A percentile compares a stretch with the other conserved stretches of the same genome.
Conservation (phyloP, 805 yeast species). For the Yueomyces sp. region DNA sequence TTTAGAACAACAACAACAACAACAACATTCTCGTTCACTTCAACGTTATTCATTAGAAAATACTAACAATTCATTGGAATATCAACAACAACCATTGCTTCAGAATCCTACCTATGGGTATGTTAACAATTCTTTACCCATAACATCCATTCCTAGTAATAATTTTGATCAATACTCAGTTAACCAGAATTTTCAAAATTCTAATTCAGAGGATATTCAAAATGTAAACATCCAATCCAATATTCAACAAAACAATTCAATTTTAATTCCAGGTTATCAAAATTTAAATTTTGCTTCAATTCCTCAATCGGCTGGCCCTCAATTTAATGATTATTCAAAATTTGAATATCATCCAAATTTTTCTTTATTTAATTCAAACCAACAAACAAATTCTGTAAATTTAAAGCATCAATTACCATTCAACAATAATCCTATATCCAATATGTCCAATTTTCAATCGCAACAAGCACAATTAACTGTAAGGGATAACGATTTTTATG, state of each 20-base stretch:
- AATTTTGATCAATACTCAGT: neutral
- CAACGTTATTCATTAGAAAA: neutral
- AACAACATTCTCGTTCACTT: slow-evolving; percentile 2
- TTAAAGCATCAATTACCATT: neutral
- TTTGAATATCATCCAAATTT: slow-evolving; percentile 1
- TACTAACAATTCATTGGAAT: slow-evolving; percentile 1
- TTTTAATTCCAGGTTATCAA: slow-evolving; percentile 6
- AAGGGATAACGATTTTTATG: slow-evolving; percentile 3
- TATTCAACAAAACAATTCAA: neutral
- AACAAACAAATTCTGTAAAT: neutral
- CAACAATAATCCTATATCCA: too few species aligned
- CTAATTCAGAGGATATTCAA: neutral
- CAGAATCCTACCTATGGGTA: slow-evolving; percentile 8
- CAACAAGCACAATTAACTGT: slow-evolving; percentile 3
- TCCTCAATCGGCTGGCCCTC: neutral
- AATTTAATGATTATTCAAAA: neutral
- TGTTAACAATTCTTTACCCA: slow-evolving; percentile 1
- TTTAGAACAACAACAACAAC: neutral
- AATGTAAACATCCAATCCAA: neutral
- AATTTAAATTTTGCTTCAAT: neutral
- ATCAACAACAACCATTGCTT: slow-evolving; percentile 9
- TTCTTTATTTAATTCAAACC: neutral
- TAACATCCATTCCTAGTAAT: neutral
- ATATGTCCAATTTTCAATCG: neutral
- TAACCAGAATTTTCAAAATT: neutral